Conservation (phyloP, 164 flowering plant genomes). For the Chloranthus sessilifolius region DNA sequence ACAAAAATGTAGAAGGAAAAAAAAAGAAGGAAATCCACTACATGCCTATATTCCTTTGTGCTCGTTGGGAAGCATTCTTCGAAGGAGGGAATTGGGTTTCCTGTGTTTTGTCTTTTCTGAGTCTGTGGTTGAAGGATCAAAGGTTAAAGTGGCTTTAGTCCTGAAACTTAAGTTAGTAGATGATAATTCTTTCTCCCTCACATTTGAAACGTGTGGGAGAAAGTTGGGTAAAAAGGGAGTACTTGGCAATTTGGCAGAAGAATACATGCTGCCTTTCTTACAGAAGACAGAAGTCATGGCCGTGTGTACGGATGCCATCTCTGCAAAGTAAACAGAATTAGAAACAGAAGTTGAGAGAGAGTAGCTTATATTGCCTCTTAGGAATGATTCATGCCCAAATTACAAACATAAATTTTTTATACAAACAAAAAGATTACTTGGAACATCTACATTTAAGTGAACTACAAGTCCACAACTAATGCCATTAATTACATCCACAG, state of each 20-base stretch:
- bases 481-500: too few species aligned
- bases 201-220: constrained; percentile 32
- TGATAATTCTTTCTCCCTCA: constrained; percentile 28
- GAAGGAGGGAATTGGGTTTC: constrained; percentile 84
- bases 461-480: too few species aligned
- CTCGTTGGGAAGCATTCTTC: constrained; percentile 92
- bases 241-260: constrained; percentile 31
- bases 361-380: too few species aligned
- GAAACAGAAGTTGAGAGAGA: too few species aligned
- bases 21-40: neutral
- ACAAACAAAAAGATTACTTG: too few species aligned
- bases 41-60: constrained; percentile 72
- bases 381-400: too few species aligned
- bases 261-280: constrained; percentile 40
- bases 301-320: constrained; percentile 66
- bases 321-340: constrained; percentile 16
- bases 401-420: too few species aligned
- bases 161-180: constrained; percentile 15
- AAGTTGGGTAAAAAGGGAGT: constrained; percentile 55
- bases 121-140: constrained; percentile 52
- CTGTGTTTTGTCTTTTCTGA: constrained; percentile 46
- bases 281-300: constrained; percentile 44
- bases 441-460: too few species aligned
- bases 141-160: constrained; percentile 75
- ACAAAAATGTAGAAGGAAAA: neutral